phyloP scores from a whole-genome alignment of 352 stramenopile species.

The Pythium brachiatum region DNA sequence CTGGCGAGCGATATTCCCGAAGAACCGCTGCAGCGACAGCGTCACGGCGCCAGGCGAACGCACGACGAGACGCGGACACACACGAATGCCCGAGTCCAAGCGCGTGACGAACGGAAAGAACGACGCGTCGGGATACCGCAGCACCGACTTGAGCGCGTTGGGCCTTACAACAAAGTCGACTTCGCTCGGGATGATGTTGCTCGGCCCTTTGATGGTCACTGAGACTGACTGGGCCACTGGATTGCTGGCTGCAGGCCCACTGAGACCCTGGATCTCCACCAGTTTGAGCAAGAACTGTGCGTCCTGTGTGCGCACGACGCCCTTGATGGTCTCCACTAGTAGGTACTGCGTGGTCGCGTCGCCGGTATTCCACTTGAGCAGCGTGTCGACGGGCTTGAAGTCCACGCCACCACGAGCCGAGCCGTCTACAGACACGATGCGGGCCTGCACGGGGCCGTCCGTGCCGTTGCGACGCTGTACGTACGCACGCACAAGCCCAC shows the following conservation, averaged over 20 bases:
- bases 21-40: conserved; percentile 52
- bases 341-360: conserved; percentile 49
- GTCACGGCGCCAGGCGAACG: conserved; percentile 33
- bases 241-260: conserved; percentile 15
- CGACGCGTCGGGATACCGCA: conserved; percentile 38
- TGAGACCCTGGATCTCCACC: conserved; percentile 23
- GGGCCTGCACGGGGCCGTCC: conserved; percentile 42
- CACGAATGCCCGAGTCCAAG: conserved; percentile 47
- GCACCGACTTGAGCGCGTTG: conserved; percentile 31
- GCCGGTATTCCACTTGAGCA: conserved; percentile 49
- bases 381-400: conserved; percentile 38
- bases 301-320: conserved; percentile 30
- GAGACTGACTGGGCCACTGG: conserved; percentile 34
- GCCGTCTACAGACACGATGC: conserved; percentile 40
- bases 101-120: conserved; percentile 51
- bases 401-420: conserved; percentile 47
- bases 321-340: conserved; percentile 37
- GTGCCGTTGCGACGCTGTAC: conserved; percentile 59
- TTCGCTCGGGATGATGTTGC: conserved; percentile 36
- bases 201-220: conserved; percentile 43
- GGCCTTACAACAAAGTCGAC: conserved; percentile 47
- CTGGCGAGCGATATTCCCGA: conserved; percentile 29
- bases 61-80: conserved; percentile 45
- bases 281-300: conserved; percentile 43
- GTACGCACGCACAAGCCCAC: conserved; percentile 44